Conservation (phyloP, 2,329 filamentous ascomycete species). For the Aspergillus texensis region DNA sequence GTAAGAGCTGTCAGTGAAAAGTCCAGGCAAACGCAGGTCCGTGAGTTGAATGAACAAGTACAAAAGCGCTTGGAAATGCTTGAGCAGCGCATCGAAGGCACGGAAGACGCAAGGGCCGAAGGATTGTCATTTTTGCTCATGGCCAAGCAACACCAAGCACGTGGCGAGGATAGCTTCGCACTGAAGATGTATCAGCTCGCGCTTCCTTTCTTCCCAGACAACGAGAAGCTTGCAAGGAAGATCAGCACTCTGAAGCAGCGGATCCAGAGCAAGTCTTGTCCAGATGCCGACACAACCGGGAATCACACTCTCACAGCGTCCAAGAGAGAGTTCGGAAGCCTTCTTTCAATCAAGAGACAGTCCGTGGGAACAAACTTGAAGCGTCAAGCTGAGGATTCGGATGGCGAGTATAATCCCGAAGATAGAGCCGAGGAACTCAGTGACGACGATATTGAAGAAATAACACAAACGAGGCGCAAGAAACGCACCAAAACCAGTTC, state of each 20-base stretch:
- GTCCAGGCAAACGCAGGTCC: conserved; percentile 45
- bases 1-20: conserved; percentile 66
- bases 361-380: conserved; percentile 28
- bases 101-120: conserved; percentile 75
- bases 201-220: conserved; percentile 80
- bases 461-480: conserved; percentile 26
- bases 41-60: conserved; percentile 72
- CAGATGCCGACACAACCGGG: conserved; percentile 18
- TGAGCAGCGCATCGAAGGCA: conserved; percentile 79
- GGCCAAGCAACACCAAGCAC: conserved; percentile 85
- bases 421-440: conserved; percentile 28
- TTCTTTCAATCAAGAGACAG: conserved; percentile 37
- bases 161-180: conserved; percentile 75
- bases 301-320: conserved; percentile 21
- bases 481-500: conserved; percentile 32
- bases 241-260: conserved; percentile 58
- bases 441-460: conserved; percentile 33
- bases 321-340: conserved; percentile 33
- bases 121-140: conserved; percentile 85
- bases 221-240: conserved; percentile 69
- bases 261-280: conserved; percentile 37
- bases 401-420: conserved; percentile 34
- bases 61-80: conserved; percentile 80
- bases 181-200: conserved; percentile 86
- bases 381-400: conserved; percentile 32